phyloP scores from a whole-genome alignment of 345 rosid genomes.

The Cardamine resedifolia region DNA sequence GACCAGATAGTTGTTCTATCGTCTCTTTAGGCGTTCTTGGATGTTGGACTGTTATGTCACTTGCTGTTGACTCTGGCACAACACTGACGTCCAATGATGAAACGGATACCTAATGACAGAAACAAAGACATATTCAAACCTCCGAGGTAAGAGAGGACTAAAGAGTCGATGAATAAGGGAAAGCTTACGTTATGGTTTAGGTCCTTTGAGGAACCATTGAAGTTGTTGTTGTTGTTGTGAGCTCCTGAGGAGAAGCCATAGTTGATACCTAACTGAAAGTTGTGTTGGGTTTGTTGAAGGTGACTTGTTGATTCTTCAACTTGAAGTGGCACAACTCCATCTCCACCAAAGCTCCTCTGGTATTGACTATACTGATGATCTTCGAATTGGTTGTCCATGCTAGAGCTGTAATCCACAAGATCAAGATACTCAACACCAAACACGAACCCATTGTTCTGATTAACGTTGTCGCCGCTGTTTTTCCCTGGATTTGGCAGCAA shows the following conservation, averaged over 20 bases:
- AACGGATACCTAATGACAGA: constrained; percentile 50
- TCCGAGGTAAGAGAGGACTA: background rate
- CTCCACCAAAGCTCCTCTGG: constrained; percentile 57
- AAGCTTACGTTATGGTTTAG: constrained; percentile 52
- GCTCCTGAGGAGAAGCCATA: constrained; percentile 47
- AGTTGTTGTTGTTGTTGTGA: constrained; percentile 52
- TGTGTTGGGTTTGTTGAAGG: constrained; percentile 45
- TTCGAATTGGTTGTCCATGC: constrained; percentile 48
- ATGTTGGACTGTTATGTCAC: constrained; percentile 60
- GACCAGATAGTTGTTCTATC: constrained; percentile 53
- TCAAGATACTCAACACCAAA: constrained; percentile 78
- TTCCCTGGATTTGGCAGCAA: constrained; percentile 58
- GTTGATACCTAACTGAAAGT: constrained; percentile 51
- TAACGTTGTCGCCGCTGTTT: constrained; percentile 5
- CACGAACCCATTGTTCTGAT: constrained; percentile 49
- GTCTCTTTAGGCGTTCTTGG: constrained; percentile 57
- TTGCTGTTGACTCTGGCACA: constrained; percentile 75
- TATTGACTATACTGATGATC: constrained; percentile 47
- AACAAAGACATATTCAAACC: background rate
- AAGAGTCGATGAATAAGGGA: background rate
- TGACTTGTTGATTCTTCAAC: constrained; percentile 48
- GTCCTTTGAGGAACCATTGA: constrained; percentile 44
- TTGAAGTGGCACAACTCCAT: constrained; percentile 74
- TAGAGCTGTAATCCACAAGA: constrained; percentile 65
- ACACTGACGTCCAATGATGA: constrained; percentile 70